Base-by-base conservation (phyloP, 768 basidiomycete genomes). In the Mycena rebaudengoi region DNA sequence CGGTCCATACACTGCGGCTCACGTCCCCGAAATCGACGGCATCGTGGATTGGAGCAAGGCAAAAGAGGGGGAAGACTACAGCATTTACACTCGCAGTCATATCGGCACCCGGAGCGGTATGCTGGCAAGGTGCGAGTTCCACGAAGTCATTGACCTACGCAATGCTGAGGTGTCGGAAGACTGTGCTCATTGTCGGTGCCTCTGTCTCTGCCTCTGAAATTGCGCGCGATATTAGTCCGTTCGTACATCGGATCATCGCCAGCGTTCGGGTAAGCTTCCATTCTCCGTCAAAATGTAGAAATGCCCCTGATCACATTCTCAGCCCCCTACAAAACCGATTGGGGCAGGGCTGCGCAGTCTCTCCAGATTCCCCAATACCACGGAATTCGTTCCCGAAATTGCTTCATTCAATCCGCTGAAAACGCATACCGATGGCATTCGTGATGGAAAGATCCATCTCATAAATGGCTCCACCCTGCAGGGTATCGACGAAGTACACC, bases 381-480 rank as follows among this genome's bases (percentile, higher is more conserved):
- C 73, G n/a, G 74, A 72, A 60, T 64, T 71, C 44, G 62, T 76
- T 21, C 69, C 70, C 6, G 43, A 5, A 23, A 25, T 45, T 45
- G 43, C 13, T 14, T 21, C 35, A 7, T 75, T 78, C 53, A 40
- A 64, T 16, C 60, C 68, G 16, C 65, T 73, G 5, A 12, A 23
- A 2, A 50, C 44, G 3, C 62, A 68, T 20, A 20, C 60, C 29
- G 40, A 60, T 7, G 67, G 66, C 16, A 72, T 76, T 12, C 57
- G 64, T 7, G 59, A 69, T 13, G 73, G 72, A 0, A 61, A 64
- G 28, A 67, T 78, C 45, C 56, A 64, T 32, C 66, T 76, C 18
- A 65, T 66, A 7, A 73, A 78, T 60, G 76, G 77, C 16, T 64
- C 66, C 5, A 33, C 71, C 12, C 41, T 78, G 20, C 62, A 51